Percentiles rank a stretch among this genome's conserved stretches.
phyloP scores from a whole-genome alignment of 1,284 basidiomycete species.

The Moniliella sp. region DNA sequence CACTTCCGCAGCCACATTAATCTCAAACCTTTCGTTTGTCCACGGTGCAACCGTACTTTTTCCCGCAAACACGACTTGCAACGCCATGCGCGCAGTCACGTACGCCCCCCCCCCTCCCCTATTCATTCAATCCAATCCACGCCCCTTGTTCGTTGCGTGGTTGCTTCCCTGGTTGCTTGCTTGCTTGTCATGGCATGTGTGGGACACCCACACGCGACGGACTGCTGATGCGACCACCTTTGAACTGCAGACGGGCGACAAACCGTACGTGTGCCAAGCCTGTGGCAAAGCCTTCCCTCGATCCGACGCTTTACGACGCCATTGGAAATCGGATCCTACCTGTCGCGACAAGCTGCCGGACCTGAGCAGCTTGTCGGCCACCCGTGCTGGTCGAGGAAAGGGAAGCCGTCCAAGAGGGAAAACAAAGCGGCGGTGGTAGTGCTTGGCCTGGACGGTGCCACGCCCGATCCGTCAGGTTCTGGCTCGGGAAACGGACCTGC shows the following conservation, averaged over 20 bases:
- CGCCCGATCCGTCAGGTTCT: too few species aligned
- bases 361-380: too few species aligned
- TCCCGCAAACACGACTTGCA: slow-evolving; percentile 30
- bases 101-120: slow-evolving; percentile 1
- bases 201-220: background rate
- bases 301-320: slow-evolving; percentile 26
- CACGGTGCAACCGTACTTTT: slow-evolving; percentile 25
- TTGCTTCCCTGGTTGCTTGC: background rate
- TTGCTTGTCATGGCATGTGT: background rate
- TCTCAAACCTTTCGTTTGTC: slow-evolving; percentile 25
- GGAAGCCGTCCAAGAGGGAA: too few species aligned
- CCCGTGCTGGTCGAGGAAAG: too few species aligned
- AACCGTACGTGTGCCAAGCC: slow-evolving; percentile 28
- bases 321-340: slow-evolving; percentile 7
- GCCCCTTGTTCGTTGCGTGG: background rate
- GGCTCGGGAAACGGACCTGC: too few species aligned
- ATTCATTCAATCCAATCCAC: background rate
- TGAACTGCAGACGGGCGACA: slow-evolving; percentile 20
- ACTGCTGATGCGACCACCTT: background rate
- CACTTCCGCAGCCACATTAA: slow-evolving; percentile 22
- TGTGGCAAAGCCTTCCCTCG: slow-evolving; percentile 30
- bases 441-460: too few species aligned
- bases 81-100: slow-evolving; percentile 26
- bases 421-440: too few species aligned
- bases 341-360: too few species aligned